Percentiles rank a stretch among this genome's conserved stretches.
Evolutionary conservation across 1,284 basidiomycete species (phyloP).

Genomic region (Moesziomyces globuligerus): DNA sequence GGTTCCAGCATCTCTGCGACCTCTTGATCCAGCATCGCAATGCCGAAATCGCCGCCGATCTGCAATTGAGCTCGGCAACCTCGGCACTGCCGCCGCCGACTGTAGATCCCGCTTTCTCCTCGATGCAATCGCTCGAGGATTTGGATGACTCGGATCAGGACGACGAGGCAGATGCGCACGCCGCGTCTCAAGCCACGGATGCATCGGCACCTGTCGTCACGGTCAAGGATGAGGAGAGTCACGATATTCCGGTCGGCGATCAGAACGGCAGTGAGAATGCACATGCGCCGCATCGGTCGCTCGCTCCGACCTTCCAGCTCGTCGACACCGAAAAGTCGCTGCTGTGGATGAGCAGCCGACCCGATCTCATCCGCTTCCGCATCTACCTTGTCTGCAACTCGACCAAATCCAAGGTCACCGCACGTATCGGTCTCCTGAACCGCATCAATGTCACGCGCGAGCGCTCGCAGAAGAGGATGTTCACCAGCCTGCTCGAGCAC

Average conservation of each 20-base stretch:
- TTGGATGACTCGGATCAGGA: slow-evolving; percentile 6
- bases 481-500: slow-evolving; percentile 28
- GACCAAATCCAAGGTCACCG: slow-evolving; percentile 31
- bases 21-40: slow-evolving; percentile 46
- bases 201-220: slow-evolving; percentile 26
- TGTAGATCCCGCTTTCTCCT: slow-evolving; percentile 1
- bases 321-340: slow-evolving; percentile 28
- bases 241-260: background rate
- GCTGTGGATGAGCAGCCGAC: slow-evolving; percentile 52
- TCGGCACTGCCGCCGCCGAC: background rate
- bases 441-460: slow-evolving; percentile 20
- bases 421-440: slow-evolving; percentile 13
- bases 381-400: slow-evolving; percentile 34
- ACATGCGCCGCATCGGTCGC: background rate
- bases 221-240: slow-evolving; percentile 23
- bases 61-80: slow-evolving; percentile 1
- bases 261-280: background rate
- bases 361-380: slow-evolving; percentile 47
- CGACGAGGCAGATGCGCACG: slow-evolving; percentile 9
- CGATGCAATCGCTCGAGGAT: too few species aligned
- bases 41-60: slow-evolving; percentile 21
- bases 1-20: slow-evolving; percentile 43
- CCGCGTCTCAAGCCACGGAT: slow-evolving; percentile 9
- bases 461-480: slow-evolving; percentile 4
- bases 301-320: slow-evolving; percentile 26